Base-by-base conservation (phyloP, 169 alveolate species). In the Plasmodium sp. region DNA sequence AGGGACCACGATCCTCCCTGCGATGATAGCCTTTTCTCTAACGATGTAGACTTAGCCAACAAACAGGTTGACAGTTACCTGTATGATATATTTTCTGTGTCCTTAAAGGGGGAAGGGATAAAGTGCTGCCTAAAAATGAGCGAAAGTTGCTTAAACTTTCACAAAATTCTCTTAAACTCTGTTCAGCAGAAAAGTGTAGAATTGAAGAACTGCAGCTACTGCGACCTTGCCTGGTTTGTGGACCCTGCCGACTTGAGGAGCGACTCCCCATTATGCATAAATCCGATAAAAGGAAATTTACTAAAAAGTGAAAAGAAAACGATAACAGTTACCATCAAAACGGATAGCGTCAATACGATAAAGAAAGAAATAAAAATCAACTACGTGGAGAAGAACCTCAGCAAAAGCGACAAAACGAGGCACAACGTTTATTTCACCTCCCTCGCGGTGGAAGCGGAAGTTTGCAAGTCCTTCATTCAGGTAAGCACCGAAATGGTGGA, bases 41-140 rank as follows among this genome's bases (percentile, higher is more conserved):
- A 86, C 33, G 67, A 86, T 33, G 77, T 86, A 75, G 80, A 48
- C 43, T 36, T 75, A 58, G 80, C 45, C 31, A 86, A 45, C 45
- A 86, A 86, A 77, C 39, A 48, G 81, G 75, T 75, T 86, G 81
- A 77, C 10, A 77, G 22, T 71, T 75, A 22, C 81, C 14, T 31
- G 27, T 71, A 43, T 86, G 93, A 86, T 36, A 75, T 86, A 56
- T 86, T 86, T 48, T 51, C 93, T 27, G 22, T 86, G 48, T 51
- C 34, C 71, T 14, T 86, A 77, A 77, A 51, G 45, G 93, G 93
- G 31, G 93, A 86, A 56, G 93, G 93, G 36, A 86, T 86, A 86
- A 45, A 56, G 67, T 86, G 93, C 74, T 75, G 54, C 16, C 71
- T 86, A 48, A 77, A 86, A 71, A 86, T 77, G 58, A 84, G 45